A percentile compares a stretch with the other conserved stretches of the same genome.
These are phyloP conservation scores for Zoysia pacifica DNA, from an alignment of 176 grass and related monocot species.

Conservation along the genomic window DNA sequence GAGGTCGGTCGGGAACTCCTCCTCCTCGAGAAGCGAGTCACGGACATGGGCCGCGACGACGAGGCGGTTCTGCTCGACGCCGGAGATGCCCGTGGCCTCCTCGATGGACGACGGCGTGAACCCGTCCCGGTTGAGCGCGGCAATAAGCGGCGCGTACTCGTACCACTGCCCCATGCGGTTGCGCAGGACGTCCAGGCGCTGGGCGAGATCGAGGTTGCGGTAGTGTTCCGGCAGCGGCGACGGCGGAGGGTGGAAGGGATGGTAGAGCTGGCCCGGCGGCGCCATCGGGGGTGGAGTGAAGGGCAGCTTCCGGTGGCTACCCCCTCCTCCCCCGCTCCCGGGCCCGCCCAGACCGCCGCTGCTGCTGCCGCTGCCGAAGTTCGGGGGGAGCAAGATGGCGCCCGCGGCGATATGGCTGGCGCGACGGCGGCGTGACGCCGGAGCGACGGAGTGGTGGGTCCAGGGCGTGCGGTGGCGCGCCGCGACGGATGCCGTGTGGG, in stretches of 20 bases:
- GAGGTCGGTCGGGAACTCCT: slow-evolving; percentile 43
- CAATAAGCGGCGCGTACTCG: slow-evolving; percentile 82
- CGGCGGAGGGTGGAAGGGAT: slow-evolving; percentile 72
- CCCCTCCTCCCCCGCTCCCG: not conserved
- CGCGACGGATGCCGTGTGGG: slow-evolving; percentile 24
- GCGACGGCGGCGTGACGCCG: slow-evolving; percentile 15
- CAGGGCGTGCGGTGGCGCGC: slow-evolving; percentile 3
- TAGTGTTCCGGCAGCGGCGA: slow-evolving; percentile 52
- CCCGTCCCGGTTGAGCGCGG: slow-evolving; percentile 60
- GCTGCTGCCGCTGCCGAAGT: slow-evolving; percentile 21
- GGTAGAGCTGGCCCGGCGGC: slow-evolving; percentile 60
- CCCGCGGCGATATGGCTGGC: slow-evolving; percentile 30
- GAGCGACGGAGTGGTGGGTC: not conserved
- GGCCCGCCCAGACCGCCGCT: not conserved
- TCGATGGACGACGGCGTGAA: slow-evolving; percentile 85
- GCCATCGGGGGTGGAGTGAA: slow-evolving; percentile 50
- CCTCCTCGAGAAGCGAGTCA: slow-evolving; percentile 54
- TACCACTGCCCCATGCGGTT: slow-evolving; percentile 70
- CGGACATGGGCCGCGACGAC: slow-evolving; percentile 71
- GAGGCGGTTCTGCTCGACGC: slow-evolving; percentile 83
- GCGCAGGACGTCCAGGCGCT: slow-evolving; percentile 71
- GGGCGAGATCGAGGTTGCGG: slow-evolving; percentile 48
- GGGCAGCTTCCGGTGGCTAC: slow-evolving; percentile 48
- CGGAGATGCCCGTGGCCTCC: slow-evolving; percentile 68
- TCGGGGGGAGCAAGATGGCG: slow-evolving; percentile 33